Base-by-base conservation (phyloP, 805 yeast genomes). In the Priceomyces castillae region DNA sequence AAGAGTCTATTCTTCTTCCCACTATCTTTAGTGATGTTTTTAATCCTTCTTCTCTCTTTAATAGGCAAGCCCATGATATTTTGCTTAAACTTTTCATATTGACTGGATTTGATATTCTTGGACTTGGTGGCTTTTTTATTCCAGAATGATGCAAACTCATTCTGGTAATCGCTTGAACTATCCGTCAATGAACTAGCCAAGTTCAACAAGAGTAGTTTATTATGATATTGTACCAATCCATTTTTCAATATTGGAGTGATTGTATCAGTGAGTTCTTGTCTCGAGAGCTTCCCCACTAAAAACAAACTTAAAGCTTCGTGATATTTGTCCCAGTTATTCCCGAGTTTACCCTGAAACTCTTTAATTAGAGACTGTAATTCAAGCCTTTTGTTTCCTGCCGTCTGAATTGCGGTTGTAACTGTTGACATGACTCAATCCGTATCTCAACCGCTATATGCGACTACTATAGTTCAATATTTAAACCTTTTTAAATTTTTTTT, bases 1-100 rank as follows among this genome's bases (percentile, higher is more conserved):
- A 74, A 78, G n/a, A 83, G 74, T 73, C 82, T 81, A 4, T 86
- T 85, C 46, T 79, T 76, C 62, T 87, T 87, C 11, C 95, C 92
- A 2, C 90, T 75, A 35, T 90, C 97, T 57, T 83, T 78, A 2
- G 92, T 82, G 35, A 92, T 89, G 43, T 79, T 80, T 59, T 90
- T 88, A 46, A 92, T 81, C 58, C 98, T 73, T 50, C 88, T 77
- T 47, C 98, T 71, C 59, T 94, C 99, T 50, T 86, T 74, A 1
- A 85, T 78, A 0, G 97, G 88, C 51, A 92, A 71, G 2, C 92
- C 84, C 81, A 94, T 78, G 34, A 92, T 85, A 61, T 89, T 92
- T 57, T 81, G 85, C 57, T 90, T 89, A 58, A 94, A 74, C 49
- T 81, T 78, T 54, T 87, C 95, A 59, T 86, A 81, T 62, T 89